Percentiles rank a stretch among this genome's conserved stretches.
These are phyloP conservation scores for Aspergillus calidoustus DNA, from an alignment of 2,329 filamentous ascomycete species.

Conservation along the genomic window DNA sequence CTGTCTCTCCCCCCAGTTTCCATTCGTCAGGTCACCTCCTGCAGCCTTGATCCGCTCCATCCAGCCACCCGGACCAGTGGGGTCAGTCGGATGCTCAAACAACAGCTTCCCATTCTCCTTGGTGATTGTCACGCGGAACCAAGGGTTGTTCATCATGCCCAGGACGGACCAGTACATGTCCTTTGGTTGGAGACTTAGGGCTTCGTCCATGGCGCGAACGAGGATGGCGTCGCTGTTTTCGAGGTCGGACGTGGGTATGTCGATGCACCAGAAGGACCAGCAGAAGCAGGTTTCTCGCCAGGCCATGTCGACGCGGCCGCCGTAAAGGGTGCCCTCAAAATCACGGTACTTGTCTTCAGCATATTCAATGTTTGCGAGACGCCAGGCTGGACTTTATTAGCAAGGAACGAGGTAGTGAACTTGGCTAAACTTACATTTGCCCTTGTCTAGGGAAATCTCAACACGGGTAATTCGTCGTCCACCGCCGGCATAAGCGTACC, in stretches of 20 bases:
- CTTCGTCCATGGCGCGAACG: conserved; percentile 87
- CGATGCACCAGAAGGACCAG: conserved; percentile 89
- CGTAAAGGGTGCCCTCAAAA: conserved; percentile 67
- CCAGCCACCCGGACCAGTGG: conserved; percentile 81
- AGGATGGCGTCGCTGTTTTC: conserved; percentile 71
- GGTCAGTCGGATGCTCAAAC: conserved; percentile 89
- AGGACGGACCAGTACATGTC: conserved; percentile 97
- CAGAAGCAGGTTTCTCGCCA: conserved; percentile 84
- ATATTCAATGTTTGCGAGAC: conserved; percentile 75
- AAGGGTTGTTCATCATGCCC: conserved; percentile 98
- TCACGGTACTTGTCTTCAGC: conserved; percentile 83
- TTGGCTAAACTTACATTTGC: conserved; percentile 55
- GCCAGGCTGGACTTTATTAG: conserved; percentile 61
- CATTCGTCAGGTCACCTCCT: conserved; percentile 79
- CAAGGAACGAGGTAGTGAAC: background rate
- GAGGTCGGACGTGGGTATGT: conserved; percentile 67
- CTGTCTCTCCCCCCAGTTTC: conserved; percentile 79
- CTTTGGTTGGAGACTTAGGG: conserved; percentile 81
- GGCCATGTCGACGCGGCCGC: conserved; percentile 77
- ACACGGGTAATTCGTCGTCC: conserved; percentile 82
- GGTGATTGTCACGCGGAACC: conserved; percentile 81
- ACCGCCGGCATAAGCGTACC: conserved; percentile 88
- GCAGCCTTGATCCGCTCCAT: conserved; percentile 88
- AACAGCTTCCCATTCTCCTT: conserved; percentile 67
- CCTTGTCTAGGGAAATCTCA: conserved; percentile 82